Evolutionary conservation across 306 rosid genomes (phyloP), one percentile per base, ranked within the genome.

Genomic region (Vicia faba): DNA sequence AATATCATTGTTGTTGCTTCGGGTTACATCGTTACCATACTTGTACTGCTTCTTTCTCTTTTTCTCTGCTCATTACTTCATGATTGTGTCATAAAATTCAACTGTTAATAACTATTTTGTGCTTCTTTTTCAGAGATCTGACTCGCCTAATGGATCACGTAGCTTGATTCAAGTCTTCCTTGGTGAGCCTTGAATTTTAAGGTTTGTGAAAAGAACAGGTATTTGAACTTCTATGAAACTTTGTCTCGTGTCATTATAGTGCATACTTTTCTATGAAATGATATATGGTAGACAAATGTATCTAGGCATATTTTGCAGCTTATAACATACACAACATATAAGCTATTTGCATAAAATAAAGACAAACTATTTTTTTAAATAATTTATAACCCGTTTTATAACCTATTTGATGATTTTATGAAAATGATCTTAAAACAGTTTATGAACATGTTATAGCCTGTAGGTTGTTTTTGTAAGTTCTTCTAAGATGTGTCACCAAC

Each of bases 1-100:
- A 92, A 92, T 69, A 84, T 92, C 58, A 79, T 92, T 48, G 98
- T 96, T 28, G 84, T 87, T 73, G 92, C 98, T 64, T 76, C 98
- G 12, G 92, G 84, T 58, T 88, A 88, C 79, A 70, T 92, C 33
- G 89, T 89, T 57, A 87, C 96, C 69, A 83, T 92, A 3, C 82
- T 89, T 41, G 98, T 28, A 1, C 0, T 12, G 1, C 31, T 29
- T 40, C 48, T 1, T 0, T 11, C 5, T 26, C 25, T 38, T 1
- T 7, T 18, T 1, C n/a, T n/a, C n/a, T n/a, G n/a, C n/a, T 29
- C 7, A 29, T 29, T 29, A 29, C 33, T 29, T 29, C 33, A 5
- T 29, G 5, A 29, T 5, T 29, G 6, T n/a, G 5, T 29, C 33
- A 29, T 29, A 26, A 3, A 11, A 46, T 46, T 5, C 13, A 10